phyloP scores from a whole-genome alignment of 1,284 basidiomycete genomes.

The Rhizoctonia solani region DNA sequence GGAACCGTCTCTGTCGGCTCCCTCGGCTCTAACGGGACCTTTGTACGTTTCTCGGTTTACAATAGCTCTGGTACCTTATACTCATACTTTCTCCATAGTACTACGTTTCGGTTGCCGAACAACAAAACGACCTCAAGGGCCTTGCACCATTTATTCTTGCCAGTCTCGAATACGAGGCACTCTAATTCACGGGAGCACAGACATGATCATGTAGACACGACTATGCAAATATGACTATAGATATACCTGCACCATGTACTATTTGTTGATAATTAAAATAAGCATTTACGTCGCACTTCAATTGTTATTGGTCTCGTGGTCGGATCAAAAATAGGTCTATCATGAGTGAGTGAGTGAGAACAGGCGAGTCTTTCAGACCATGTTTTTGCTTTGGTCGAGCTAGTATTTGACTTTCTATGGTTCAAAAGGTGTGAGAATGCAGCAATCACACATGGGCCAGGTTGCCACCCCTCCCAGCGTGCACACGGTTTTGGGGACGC shows the following conservation, averaged over 20 bases:
- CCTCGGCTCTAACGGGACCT: constrained; percentile 32
- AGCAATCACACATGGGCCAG: too few relatives aligned
- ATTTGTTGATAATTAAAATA: constrained; percentile 14
- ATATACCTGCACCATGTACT: constrained; percentile 20
- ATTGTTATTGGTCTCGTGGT: too few relatives aligned
- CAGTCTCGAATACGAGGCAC: constrained; percentile 51
- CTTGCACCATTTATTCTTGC: constrained; percentile 55
- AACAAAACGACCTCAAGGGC: constrained; percentile 55
- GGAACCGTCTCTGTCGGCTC: constrained; percentile 31
- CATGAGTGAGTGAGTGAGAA: too few relatives aligned
- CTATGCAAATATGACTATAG: background rate
- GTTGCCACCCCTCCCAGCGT: too few relatives aligned
- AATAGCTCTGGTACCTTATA: background rate
- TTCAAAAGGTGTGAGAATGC: too few relatives aligned
- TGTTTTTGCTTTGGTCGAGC: too few relatives aligned
- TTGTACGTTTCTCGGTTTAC: background rate
- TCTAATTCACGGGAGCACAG: background rate
- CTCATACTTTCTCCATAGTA: constrained; percentile 19
- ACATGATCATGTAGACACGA: background rate
- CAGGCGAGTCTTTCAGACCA: too few relatives aligned
- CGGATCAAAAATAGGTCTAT: too few relatives aligned
- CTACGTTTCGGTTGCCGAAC: constrained; percentile 42
- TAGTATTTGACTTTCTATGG: too few relatives aligned
- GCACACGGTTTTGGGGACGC: too few relatives aligned
- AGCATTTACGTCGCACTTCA: too few relatives aligned